Evolutionary conservation across 1,284 basidiomycete species (phyloP).

Genomic region (Meira nashicola): DNA sequence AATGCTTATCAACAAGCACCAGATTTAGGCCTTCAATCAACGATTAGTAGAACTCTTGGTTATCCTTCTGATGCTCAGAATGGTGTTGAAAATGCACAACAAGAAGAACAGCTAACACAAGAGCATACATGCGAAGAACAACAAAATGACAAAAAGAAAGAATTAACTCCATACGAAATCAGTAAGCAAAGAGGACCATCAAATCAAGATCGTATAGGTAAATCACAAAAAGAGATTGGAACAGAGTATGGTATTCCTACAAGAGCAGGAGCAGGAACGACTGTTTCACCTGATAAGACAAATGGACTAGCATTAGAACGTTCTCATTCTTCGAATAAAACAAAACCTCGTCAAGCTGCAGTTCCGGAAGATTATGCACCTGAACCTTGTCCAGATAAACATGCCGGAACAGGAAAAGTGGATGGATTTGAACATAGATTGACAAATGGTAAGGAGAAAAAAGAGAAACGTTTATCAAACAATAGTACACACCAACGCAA

Average conservation of each 20-base stretch:
- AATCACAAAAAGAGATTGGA: constrained; percentile 17
- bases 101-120: constrained; percentile 3
- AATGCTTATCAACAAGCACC: background rate
- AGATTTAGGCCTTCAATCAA: constrained; percentile 1
- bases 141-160: background rate
- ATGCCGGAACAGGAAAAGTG: constrained; percentile 11
- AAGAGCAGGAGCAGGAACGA: constrained; percentile 25
- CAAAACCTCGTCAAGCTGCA: constrained; percentile 7
- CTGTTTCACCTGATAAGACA: constrained; percentile 24
- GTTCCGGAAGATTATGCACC: constrained; percentile 25
- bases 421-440: background rate
- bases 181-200: background rate
- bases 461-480: background rate
- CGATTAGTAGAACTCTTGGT: background rate
- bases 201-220: constrained; percentile 12
- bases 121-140: background rate
- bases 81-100: background rate
- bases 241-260: constrained; percentile 30
- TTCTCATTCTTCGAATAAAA: background rate
- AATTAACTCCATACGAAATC: constrained; percentile 2
- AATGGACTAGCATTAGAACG: constrained; percentile 14
- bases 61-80: background rate
- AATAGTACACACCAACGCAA: background rate
- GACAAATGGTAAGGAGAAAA: background rate
- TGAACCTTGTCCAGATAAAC: constrained; percentile 18